Evolutionary conservation across 257 asterid species (phyloP), one percentile per base, ranked within the genome.

Genomic region (Cruciata laevipes): DNA sequence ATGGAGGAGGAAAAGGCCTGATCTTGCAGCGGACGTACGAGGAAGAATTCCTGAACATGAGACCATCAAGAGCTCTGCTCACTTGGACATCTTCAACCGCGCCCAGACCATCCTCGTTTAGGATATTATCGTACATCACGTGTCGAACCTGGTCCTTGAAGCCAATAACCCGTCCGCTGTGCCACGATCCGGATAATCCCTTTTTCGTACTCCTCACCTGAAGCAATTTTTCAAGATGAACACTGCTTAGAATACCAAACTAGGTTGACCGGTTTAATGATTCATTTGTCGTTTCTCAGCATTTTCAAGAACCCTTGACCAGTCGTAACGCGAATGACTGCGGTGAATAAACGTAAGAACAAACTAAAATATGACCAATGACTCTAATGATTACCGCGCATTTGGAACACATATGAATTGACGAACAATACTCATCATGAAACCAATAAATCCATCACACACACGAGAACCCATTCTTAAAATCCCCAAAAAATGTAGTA

Each of bases 1-100:
- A 7, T 4, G 81, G 20, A 60, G 95, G 83, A 7, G 82, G 91
- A 70, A 53, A 70, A 35, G 99, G 99, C 84, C 97, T 87, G 68
- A 90, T 84, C 18, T 73, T 57, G 21, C 97, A 93, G 66, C 95
- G 82, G 40, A 68, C 47, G 42, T 71, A n/a, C n/a, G n/a, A 42
- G 51, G 63, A 5, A 40, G 6, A 70, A 30, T 77, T 66, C 40
- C 59, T 59, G 33, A n/a, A 23, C 12, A 25, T 16, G 11, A 51
- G 33, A 38, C 96, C 98, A 32, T 87, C 90, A 57, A 89, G 53
- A 32, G 49, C 71, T 14, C 89, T 86, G 71, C 79, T 74, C 68
- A 84, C 89, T 3, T 51, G 62, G 69, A 91, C 85, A 44, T 17
- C 7, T 47, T 89, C 96, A 30, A 59, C 71, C 77, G 87, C 75